These are phyloP conservation scores for Diacronema lutheri DNA, from an alignment of 78 protist species.

Conservation along the genomic window DNA sequence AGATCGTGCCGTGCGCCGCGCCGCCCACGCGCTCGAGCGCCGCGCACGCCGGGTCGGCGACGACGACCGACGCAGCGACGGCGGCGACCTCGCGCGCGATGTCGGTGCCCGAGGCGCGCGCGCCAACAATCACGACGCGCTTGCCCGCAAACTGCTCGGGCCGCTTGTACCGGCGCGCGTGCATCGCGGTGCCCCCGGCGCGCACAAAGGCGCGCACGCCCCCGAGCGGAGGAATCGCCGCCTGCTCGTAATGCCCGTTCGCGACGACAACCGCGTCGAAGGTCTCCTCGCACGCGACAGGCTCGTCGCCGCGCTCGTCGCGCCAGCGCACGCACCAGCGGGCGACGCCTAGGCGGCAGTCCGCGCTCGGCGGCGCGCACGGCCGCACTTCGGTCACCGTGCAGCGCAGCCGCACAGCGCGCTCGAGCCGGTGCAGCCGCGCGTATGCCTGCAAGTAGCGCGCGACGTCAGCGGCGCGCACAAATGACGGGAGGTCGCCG, in stretches of 20 bases:
- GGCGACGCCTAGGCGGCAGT: not conserved
- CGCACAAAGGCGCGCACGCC: not conserved
- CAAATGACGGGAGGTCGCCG: not conserved
- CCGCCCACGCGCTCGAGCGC: not conserved
- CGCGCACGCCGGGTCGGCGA: not conserved
- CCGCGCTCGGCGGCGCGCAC: not conserved
- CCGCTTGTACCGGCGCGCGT: not conserved
- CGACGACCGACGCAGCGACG: not conserved
- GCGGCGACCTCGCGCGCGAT: not conserved
- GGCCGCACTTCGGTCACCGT: not conserved
- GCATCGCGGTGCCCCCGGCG: not conserved
- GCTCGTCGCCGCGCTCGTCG: not conserved
- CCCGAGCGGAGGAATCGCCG: not conserved
- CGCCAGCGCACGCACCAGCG: not conserved
- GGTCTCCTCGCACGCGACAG: not conserved
- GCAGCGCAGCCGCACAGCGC: not conserved
- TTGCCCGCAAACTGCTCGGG: not conserved
- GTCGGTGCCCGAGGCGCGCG: not conserved
- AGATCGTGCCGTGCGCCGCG: not conserved
- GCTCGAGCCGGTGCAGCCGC: not conserved
- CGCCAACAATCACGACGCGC: conserved; percentile 17
- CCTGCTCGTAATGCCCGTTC: conserved; percentile 5
- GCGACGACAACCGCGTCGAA: conserved; percentile 38
- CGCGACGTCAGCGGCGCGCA: not conserved
- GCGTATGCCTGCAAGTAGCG: not conserved